Base-by-base conservation (phyloP, 495 filamentous ascomycete genomes). In the Penicillium flavigenum region DNA sequence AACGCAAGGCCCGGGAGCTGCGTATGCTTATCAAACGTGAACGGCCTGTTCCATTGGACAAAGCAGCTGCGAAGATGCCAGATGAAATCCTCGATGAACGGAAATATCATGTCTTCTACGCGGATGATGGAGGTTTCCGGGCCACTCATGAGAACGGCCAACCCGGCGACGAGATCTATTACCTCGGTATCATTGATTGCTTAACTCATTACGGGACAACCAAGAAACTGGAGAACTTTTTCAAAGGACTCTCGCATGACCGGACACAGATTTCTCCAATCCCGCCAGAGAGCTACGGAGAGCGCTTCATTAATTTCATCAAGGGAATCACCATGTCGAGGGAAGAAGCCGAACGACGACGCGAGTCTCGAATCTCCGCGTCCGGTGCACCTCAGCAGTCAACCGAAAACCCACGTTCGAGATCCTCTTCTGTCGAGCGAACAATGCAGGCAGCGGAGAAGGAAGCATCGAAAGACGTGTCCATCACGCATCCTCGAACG, bases 101-200 rank as follows among this genome's bases (percentile, higher is more conserved):
- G 56, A 87, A 85, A 59, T 80, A 81, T 46, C 82, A 83, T 47
- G 81, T 90, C 61, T 98, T 97, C 70, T 97, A 96, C 70, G 83
- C 85, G 51, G 92, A 97, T 64, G 93, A 98, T 71, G 94, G 94
- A 51, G 94, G 94, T 3, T 92, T 96, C 70, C 81, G 86, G 60
- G 95, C 94, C 7, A 98, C 94, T 8, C 92, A 96, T 66, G 92
- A 97, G 71, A 87, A 94, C 73, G 87, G 94, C 59, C 72, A 79
- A 26, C 84, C 88, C 8, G 92, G 86, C 1, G 91, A 96, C 54
- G 91, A 96, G 73, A 91, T 99, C 32, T 99, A 98, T 65, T 99
- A 98, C 68, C 82, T 99, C 7, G 94, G 94, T 11, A 94, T 99
- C 59, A 98, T 98, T 67, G 95, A 98, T 72, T 98, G 93, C 69